These are phyloP conservation scores for Lachancea lanzarotensis DNA, from an alignment of 805 yeast species.

Conservation along the genomic window DNA sequence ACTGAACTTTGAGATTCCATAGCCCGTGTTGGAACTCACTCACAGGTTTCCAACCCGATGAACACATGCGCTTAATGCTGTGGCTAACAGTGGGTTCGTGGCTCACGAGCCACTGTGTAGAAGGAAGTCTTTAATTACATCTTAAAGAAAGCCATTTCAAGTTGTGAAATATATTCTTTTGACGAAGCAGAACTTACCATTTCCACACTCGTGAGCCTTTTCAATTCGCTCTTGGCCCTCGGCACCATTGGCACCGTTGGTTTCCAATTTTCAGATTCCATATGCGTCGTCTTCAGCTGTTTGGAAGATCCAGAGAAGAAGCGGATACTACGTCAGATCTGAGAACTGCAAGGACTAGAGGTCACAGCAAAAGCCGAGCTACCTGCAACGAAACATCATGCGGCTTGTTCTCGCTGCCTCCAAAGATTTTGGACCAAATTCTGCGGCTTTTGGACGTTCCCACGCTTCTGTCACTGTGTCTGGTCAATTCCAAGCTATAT, in stretches of 20 bases:
- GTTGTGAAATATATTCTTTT: too few relatives aligned
- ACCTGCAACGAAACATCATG: neutral
- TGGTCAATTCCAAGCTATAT: slow-evolving; percentile 22
- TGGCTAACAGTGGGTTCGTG: too few relatives aligned
- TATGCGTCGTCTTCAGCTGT: slow-evolving; percentile 39
- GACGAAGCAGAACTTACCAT: too few relatives aligned
- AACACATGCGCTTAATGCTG: neutral
- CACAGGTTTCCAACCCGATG: too few relatives aligned
- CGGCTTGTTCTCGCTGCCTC: slow-evolving; percentile 21
- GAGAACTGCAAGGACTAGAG: neutral
- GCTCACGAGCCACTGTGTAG: too few relatives aligned
- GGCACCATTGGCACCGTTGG: neutral
- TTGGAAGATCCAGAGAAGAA: slow-evolving; percentile 33
- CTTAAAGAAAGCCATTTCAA: too few relatives aligned
- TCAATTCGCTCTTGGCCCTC: too few relatives aligned
- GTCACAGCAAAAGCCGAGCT: neutral
- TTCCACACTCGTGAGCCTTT: too few relatives aligned
- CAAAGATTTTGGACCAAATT: slow-evolving; percentile 21
- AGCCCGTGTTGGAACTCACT: too few relatives aligned
- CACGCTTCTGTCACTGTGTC: slow-evolving; percentile 20
- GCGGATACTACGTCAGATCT: neutral
- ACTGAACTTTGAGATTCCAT: too few relatives aligned
- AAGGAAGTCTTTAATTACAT: too few relatives aligned
- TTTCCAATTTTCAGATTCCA: neutral
- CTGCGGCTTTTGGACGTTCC: slow-evolving; percentile 19